Conservation (phyloP, 192 early-diverging fungal species). For the Spizellomyces punctatus region DNA sequence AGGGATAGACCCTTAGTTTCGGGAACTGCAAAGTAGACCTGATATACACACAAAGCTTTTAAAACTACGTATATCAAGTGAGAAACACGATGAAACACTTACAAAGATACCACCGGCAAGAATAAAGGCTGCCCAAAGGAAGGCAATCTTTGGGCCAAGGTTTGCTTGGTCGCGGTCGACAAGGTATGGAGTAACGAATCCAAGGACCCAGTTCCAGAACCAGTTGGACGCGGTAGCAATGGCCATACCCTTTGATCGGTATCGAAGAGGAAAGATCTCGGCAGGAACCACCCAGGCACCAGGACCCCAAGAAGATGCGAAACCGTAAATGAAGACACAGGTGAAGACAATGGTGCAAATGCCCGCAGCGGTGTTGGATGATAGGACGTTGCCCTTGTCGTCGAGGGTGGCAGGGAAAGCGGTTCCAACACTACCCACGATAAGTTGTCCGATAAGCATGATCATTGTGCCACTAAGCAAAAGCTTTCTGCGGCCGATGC, state of each 20-base stretch:
- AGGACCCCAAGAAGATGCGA: slow-evolving; percentile 92
- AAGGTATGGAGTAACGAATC: slow-evolving; percentile 66
- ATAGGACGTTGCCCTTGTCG: slow-evolving; percentile 28
- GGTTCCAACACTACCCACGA: slow-evolving; percentile 64
- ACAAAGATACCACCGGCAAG: slow-evolving; percentile 60
- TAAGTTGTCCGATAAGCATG: slow-evolving; percentile 62
- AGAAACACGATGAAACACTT: slow-evolving; percentile 79
- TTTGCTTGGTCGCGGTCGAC: slow-evolving; percentile 28
- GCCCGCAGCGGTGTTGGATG: slow-evolving; percentile 22
- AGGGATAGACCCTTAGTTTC: slow-evolving; percentile 70
- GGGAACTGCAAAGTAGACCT: slow-evolving; percentile 9
- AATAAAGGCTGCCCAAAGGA: slow-evolving; percentile 73
- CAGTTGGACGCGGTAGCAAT: slow-evolving; percentile 89
- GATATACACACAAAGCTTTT: background rate
- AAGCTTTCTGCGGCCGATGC: slow-evolving; percentile 79
- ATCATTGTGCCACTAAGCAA: slow-evolving; percentile 69
- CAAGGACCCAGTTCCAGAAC: slow-evolving; percentile 82
- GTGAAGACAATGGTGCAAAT: slow-evolving; percentile 63
- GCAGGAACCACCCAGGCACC: slow-evolving; percentile 90
- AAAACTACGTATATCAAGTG: slow-evolving; percentile 22
- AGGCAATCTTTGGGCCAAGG: slow-evolving; percentile 57
- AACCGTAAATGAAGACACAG: slow-evolving; percentile 80
- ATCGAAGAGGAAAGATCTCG: slow-evolving; percentile 89
- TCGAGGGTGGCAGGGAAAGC: slow-evolving; percentile 31
- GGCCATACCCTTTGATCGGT: slow-evolving; percentile 84